phyloP scores from a whole-genome alignment of 345 rosid species.

The Trapa bicornis region DNA sequence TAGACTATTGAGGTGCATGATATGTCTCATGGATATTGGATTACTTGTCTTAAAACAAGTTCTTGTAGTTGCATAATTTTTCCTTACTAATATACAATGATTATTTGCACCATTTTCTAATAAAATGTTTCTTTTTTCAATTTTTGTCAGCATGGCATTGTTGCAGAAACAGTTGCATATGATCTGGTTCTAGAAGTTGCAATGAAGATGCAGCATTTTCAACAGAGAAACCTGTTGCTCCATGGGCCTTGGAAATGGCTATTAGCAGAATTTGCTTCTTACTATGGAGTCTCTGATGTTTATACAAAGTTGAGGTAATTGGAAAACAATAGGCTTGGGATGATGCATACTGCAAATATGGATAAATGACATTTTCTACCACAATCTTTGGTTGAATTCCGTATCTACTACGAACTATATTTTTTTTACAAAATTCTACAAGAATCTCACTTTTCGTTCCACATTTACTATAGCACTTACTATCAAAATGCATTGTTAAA shows the following conservation, averaged over 20 bases:
- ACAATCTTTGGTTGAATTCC: too few relatives aligned
- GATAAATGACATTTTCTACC: too few relatives aligned
- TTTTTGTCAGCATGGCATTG: conserved; percentile 65
- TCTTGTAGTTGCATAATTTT: neutral
- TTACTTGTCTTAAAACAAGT: neutral
- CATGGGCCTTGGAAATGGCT: conserved; percentile 98
- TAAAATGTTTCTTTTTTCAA: conserved; percentile 4
- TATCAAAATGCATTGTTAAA: too few relatives aligned
- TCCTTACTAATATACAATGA: neutral
- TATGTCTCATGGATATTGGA: neutral
- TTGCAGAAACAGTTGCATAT: conserved; percentile 97
- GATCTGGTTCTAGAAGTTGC: conserved; percentile 84
- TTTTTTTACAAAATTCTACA: too few relatives aligned
- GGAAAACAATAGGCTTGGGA: neutral
- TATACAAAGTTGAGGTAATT: conserved; percentile 78
- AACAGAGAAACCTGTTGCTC: conserved; percentile 71
- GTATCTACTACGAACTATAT: too few relatives aligned
- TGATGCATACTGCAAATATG: neutral
- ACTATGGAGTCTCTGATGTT: conserved; percentile 84
- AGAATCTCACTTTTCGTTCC: too few relatives aligned
- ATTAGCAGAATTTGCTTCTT: conserved; percentile 76
- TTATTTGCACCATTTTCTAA: neutral
- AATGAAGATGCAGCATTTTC: conserved; percentile 78
- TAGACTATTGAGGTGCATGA: conserved; percentile 1
- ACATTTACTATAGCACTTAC: too few relatives aligned